Evolutionary conservation across 2,329 filamentous ascomycete species (phyloP).

Genomic region (Diaporthe batatas): DNA sequence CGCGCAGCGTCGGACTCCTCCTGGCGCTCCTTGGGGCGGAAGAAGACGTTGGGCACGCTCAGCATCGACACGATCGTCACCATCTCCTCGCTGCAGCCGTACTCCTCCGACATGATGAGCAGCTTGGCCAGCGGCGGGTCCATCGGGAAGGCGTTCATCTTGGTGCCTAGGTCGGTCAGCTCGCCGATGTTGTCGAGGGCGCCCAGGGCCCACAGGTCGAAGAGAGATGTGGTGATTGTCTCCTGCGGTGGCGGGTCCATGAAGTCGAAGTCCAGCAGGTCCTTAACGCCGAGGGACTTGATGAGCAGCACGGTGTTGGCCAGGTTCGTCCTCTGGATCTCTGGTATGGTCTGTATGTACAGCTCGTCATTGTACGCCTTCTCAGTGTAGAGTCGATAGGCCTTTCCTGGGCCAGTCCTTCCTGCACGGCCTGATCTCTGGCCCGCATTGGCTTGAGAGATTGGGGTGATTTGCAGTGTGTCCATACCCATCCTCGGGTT

Average conservation of each 20-base stretch:
- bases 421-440: constrained; percentile 95
- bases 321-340: constrained; percentile 96
- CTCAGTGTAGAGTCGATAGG: constrained; percentile 94
- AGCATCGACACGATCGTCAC: constrained; percentile 98
- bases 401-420: constrained; percentile 93
- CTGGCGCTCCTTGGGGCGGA: constrained; percentile 94
- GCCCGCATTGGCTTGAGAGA: constrained; percentile 95
- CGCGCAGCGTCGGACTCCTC: constrained; percentile 96
- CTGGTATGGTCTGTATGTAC: constrained; percentile 96
- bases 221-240: constrained; percentile 95
- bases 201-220: constrained; percentile 96
- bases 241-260: constrained; percentile 99
- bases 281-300: constrained; percentile 94
- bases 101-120: constrained; percentile 89
- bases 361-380: constrained; percentile 95
- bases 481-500: constrained; percentile 99
- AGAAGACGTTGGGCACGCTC: constrained; percentile 96
- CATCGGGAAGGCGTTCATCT: constrained; percentile 99
- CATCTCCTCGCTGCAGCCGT: constrained; percentile 97
- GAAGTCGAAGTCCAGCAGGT: constrained; percentile 96
- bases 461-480: constrained; percentile 95
- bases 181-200: constrained; percentile 95
- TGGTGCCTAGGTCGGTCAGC: constrained; percentile 85
- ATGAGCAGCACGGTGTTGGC: constrained; percentile 94
- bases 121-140: constrained; percentile 95